Evolutionary conservation across 768 basidiomycete species (phyloP).

Genomic region (Terana coerulea): DNA sequence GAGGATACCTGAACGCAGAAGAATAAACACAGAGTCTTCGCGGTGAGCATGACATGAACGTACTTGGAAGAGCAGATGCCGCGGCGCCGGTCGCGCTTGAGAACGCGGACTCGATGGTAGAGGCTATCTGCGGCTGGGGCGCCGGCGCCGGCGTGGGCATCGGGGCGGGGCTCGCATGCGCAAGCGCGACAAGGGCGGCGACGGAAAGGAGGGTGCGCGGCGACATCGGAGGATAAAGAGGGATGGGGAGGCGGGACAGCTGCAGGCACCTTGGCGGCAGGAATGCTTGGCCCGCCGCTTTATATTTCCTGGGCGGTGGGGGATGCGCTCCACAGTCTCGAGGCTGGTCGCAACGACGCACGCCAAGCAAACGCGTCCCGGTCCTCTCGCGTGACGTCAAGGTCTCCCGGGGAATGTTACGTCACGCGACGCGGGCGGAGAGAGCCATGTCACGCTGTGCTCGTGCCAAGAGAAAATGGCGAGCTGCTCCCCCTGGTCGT

Average conservation of each 20-base stretch:
- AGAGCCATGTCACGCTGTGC: background rate
- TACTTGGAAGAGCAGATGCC: slow-evolving; percentile 9
- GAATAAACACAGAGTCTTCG: background rate
- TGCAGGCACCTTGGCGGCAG: background rate
- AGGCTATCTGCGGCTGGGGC: slow-evolving; percentile 5
- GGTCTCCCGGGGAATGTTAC: background rate
- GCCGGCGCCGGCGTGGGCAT: slow-evolving; percentile 4
- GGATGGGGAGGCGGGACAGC: background rate
- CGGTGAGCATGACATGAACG: background rate
- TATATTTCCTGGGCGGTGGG: too few relatives aligned
- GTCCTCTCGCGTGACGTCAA: slow-evolving; percentile 2
- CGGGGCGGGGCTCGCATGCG: background rate
- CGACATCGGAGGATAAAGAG: background rate
- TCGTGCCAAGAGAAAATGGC: background rate
- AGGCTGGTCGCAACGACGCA: too few relatives aligned
- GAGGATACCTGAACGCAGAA: slow-evolving; percentile 15
- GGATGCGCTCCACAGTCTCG: too few relatives aligned
- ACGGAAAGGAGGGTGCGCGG: background rate
- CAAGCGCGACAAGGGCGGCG: background rate
- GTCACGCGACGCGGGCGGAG: background rate
- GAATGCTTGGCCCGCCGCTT: background rate
- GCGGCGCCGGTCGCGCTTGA: slow-evolving; percentile 9
- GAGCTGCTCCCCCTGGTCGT: too few relatives aligned
- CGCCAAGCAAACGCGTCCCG: slow-evolving; percentile 1
- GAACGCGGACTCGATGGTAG: background rate